Evolutionary conservation across 2,329 filamentous ascomycete species (phyloP).

Genomic region (Amphichorda felina): DNA sequence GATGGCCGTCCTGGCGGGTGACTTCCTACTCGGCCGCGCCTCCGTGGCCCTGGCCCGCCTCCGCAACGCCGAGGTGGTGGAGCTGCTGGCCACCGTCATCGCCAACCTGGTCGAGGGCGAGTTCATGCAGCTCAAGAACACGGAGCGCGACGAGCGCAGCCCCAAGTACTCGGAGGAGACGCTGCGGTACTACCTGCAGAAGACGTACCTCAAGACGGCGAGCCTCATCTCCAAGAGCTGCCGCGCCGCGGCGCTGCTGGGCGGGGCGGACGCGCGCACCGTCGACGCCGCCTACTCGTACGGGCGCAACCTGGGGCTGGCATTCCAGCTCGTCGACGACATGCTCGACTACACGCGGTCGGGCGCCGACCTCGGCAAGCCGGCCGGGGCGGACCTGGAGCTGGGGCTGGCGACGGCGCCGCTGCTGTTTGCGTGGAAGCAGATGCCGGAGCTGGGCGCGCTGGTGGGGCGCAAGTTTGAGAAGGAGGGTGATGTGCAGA

Average conservation of each 20-base stretch:
- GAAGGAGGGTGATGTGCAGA: constrained; percentile 70
- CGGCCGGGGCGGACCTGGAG: constrained; percentile 86
- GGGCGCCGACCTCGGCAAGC: constrained; percentile 80
- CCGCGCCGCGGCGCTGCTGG: constrained; percentile 76
- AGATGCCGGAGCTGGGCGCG: constrained; percentile 69
- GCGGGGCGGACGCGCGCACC: constrained; percentile 62
- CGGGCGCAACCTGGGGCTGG: constrained; percentile 84
- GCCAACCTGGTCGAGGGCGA: constrained; percentile 96
- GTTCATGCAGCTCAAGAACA: constrained; percentile 99
- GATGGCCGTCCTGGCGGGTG: constrained; percentile 96
- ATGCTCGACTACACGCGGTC: constrained; percentile 93
- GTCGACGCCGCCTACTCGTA: constrained; percentile 89
- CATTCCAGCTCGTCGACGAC: constrained; percentile 96
- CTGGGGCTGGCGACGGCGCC: constrained; percentile 89
- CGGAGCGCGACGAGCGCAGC: constrained; percentile 72
- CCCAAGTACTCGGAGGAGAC: constrained; percentile 82
- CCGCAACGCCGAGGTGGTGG: constrained; percentile 86
- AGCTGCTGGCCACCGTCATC: constrained; percentile 90
- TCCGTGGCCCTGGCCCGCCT: constrained; percentile 87
- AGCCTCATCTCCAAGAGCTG: constrained; percentile 95
- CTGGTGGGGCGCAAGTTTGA: constrained; percentile 88
- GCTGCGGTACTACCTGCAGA: constrained; percentile 87
- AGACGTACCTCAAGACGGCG: constrained; percentile 96
- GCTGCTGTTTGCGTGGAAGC: constrained; percentile 90
- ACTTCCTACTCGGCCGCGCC: constrained; percentile 85